Conservation (phyloP, 2,329 filamentous ascomycete genomes). For the Fusarium pseudocircinatum region DNA sequence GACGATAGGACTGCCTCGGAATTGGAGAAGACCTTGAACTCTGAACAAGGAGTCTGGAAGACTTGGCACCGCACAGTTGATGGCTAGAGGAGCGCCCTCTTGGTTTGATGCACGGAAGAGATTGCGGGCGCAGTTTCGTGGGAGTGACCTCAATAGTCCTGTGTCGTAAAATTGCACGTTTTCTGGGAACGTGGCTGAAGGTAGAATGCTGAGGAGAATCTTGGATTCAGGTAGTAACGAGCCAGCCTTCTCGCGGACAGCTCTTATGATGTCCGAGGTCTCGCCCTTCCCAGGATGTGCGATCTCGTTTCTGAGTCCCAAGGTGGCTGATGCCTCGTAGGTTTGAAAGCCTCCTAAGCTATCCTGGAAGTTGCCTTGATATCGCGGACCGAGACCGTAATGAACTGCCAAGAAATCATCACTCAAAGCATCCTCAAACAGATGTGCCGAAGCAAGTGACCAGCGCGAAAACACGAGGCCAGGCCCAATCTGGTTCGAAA, state of each 20-base stretch:
- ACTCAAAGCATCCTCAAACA: conserved; percentile 87
- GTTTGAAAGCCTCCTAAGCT: conserved; percentile 96
- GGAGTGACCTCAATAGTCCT: conserved; percentile 79
- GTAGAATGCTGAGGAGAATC: conserved; percentile 84
- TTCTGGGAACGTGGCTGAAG: conserved; percentile 81
- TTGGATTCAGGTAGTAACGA: conserved; percentile 82
- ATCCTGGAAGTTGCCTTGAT: conserved; percentile 96
- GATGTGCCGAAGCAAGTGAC: conserved; percentile 88
- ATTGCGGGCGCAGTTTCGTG: conserved; percentile 75
- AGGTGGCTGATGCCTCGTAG: conserved; percentile 88
- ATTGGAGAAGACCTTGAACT: conserved; percentile 80
- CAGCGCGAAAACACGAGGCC: conserved; percentile 81
- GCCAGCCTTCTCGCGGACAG: conserved; percentile 87
- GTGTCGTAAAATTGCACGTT: conserved; percentile 83
- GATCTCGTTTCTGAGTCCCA: conserved; percentile 91
- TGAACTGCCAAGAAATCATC: conserved; percentile 94
- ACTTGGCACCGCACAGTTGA: conserved; percentile 88
- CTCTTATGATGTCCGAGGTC: conserved; percentile 87
- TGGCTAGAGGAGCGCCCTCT: conserved; percentile 77
- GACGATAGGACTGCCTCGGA: conserved; percentile 86
- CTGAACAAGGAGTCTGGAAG: conserved; percentile 90
- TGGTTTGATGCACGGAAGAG: conserved; percentile 51
- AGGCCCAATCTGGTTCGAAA: conserved; percentile 79
- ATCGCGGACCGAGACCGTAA: conserved; percentile 87
- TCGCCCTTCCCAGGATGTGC: conserved; percentile 91